These are phyloP conservation scores for Raphidocelis subcapitata DNA, from an alignment of 139 green algal species.

Conservation along the genomic window DNA sequence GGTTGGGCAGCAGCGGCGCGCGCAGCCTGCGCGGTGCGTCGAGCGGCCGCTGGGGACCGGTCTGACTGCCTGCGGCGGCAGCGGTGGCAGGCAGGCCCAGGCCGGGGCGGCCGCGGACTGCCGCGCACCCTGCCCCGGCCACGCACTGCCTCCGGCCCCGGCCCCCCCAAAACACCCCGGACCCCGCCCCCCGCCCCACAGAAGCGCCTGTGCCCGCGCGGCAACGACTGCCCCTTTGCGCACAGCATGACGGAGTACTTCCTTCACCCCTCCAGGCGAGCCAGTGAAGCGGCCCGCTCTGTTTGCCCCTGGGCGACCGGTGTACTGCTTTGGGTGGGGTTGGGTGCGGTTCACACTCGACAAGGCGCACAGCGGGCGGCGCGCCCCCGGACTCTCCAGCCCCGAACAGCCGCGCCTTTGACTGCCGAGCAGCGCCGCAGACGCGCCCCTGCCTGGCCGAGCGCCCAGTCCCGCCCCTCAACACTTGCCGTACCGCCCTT, in stretches of 20 bases:
- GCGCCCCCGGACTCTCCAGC: too few species aligned
- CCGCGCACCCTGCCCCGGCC: too few species aligned
- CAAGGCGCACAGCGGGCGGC: too few species aligned
- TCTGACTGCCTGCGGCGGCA: neutral
- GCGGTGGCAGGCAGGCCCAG: neutral
- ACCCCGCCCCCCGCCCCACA: neutral
- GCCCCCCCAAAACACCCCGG: neutral
- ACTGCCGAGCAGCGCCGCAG: neutral
- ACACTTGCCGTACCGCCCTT: too few species aligned
- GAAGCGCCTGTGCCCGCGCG: slow-evolving; percentile 4
- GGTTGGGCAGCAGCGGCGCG: neutral
- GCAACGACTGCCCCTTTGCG: slow-evolving; percentile 9
- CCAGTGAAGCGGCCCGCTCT: neutral
- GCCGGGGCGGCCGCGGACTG: too few species aligned
- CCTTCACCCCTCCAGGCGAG: neutral
- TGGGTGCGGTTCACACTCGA: too few species aligned
- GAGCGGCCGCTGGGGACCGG: neutral
- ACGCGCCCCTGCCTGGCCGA: neutral
- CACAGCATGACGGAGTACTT: slow-evolving; percentile 24
- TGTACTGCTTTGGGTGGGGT: neutral
- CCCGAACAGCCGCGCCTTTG: too few species aligned
- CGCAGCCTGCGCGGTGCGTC: neutral
- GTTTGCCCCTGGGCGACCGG: neutral
- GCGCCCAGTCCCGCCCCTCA: neutral
- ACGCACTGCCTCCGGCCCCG: too few species aligned